Conservation (phyloP, 2,329 filamentous ascomycete species). For the Esteya vermicola region DNA sequence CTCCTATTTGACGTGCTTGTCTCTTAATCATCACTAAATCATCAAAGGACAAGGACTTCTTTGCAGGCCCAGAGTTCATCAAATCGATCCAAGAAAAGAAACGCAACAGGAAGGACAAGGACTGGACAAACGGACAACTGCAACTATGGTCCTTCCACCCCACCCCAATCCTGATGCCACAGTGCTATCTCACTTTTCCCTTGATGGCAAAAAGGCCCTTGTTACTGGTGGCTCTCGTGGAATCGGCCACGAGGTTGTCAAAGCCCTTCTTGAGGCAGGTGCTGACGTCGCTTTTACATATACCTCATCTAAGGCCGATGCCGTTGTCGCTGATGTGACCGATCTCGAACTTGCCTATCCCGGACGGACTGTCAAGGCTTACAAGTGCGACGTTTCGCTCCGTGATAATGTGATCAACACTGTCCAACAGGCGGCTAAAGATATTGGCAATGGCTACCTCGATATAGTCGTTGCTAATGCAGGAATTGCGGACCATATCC, state of each 20-base stretch:
- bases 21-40: no score
- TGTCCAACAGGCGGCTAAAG: slow-evolving; percentile 19
- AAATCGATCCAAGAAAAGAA: no score
- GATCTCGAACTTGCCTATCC: not conserved
- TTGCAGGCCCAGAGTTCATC: no score
- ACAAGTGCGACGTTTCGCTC: slow-evolving; percentile 22
- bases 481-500: slow-evolving; percentile 21
- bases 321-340: slow-evolving; percentile 2
- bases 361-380: slow-evolving; percentile 21
- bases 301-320: not conserved
- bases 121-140: no score
- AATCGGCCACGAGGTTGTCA: slow-evolving; percentile 2
- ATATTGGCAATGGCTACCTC: slow-evolving; percentile 16
- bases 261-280: slow-evolving; percentile 3
- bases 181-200: slow-evolving; percentile 17
- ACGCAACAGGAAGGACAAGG: no score
- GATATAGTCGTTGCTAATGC: slow-evolving; percentile 28
- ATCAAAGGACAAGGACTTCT: no score
- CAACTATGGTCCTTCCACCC: slow-evolving; percentile 15
- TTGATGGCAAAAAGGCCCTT: slow-evolving; percentile 3
- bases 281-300: slow-evolving; percentile 3
- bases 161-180: slow-evolving; percentile 16
- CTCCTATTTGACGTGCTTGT: no score
- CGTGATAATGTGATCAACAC: slow-evolving; percentile 16
- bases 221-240: slow-evolving; percentile 3